These are phyloP conservation scores for Pythium brachiatum DNA, from an alignment of 352 stramenopile species.

Conservation along the genomic window DNA sequence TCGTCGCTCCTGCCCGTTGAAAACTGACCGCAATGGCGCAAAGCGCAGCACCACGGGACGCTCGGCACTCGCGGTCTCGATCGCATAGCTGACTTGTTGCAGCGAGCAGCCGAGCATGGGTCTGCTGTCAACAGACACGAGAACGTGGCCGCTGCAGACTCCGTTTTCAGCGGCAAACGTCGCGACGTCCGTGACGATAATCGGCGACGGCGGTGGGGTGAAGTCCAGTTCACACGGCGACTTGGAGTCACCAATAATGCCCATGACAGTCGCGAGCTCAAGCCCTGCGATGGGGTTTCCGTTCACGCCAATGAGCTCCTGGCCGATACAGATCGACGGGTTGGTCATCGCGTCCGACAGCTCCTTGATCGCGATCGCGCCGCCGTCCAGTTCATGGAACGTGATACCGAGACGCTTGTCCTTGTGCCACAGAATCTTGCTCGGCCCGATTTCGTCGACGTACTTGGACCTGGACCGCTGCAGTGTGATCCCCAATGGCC, in stretches of 20 bases:
- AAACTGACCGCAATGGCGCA: conserved; percentile 16
- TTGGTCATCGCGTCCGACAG: conserved; percentile 19
- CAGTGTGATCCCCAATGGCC: conserved; percentile 37
- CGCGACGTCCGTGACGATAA: conserved; percentile 38
- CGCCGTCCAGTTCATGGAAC: conserved; percentile 38
- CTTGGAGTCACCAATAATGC: conserved; percentile 29
- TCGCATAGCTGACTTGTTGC: conserved; percentile 26
- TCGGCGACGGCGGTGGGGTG: conserved; percentile 40
- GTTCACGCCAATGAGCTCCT: conserved; percentile 45
- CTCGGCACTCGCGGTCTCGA: conserved; percentile 27
- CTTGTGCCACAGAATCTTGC: conserved; percentile 43
- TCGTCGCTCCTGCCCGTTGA: conserved; percentile 1
- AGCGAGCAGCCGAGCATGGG: conserved; percentile 40
- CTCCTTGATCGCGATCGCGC: conserved; percentile 44
- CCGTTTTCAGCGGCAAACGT: conserved; percentile 25
- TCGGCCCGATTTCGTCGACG: conserved; percentile 28
- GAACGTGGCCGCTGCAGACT: conserved; percentile 36
- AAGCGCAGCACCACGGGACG: conserved; percentile 33
- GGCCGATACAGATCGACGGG: conserved; percentile 30
- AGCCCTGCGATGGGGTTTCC: conserved; percentile 32
- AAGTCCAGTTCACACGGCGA: conserved; percentile 52
- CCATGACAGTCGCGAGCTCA: conserved; percentile 39
- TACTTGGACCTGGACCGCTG: conserved; percentile 38
- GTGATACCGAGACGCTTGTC: conserved; percentile 45
- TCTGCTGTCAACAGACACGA: conserved; percentile 33